phyloP scores from a whole-genome alignment of 768 basidiomycete genomes.

The Hygrocybe coccinea region DNA sequence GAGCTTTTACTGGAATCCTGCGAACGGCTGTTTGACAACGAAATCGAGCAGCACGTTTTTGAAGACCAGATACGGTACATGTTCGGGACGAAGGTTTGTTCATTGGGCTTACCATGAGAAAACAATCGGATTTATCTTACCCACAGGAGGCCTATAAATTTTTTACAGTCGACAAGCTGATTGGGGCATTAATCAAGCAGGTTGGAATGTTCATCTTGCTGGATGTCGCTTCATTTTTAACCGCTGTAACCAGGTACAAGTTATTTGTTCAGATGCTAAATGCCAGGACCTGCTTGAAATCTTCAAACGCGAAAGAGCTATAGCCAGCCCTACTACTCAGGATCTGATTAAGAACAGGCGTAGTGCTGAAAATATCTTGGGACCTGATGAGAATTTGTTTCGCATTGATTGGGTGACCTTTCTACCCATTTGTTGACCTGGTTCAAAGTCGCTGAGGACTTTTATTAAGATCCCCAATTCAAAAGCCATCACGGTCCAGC shows the following conservation, averaged over 20 bases:
- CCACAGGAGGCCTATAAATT: constrained; percentile 73
- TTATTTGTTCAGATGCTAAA: constrained; percentile 61
- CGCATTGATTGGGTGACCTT: constrained; percentile 35
- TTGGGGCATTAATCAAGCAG: constrained; percentile 86
- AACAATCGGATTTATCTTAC: neutral
- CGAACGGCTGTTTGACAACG: constrained; percentile 88
- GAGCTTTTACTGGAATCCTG: constrained; percentile 79
- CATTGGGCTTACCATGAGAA: neutral
- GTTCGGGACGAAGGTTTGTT: constrained; percentile 72
- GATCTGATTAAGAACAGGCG: constrained; percentile 66
- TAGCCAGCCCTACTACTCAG: constrained; percentile 58
- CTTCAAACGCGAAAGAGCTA: constrained; percentile 61
- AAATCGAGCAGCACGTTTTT: constrained; percentile 79
- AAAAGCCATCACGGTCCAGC: constrained; percentile 65
- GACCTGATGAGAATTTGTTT: constrained; percentile 75
- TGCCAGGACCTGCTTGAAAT: constrained; percentile 70
- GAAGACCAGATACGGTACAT: constrained; percentile 88
- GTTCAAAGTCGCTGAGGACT: neutral
- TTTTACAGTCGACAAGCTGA: constrained; percentile 91
- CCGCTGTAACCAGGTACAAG: constrained; percentile 46
- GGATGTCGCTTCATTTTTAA: neutral
- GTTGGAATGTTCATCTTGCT: constrained; percentile 33
- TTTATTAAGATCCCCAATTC: constrained; percentile 52
- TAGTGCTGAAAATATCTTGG: constrained; percentile 63
- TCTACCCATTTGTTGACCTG: neutral